A percentile compares a stretch with the other conserved stretches of the same genome.
These are phyloP conservation scores for Aspergillus diversus DNA, from an alignment of 495 filamentous ascomycete genomes.

Conservation along the genomic window DNA sequence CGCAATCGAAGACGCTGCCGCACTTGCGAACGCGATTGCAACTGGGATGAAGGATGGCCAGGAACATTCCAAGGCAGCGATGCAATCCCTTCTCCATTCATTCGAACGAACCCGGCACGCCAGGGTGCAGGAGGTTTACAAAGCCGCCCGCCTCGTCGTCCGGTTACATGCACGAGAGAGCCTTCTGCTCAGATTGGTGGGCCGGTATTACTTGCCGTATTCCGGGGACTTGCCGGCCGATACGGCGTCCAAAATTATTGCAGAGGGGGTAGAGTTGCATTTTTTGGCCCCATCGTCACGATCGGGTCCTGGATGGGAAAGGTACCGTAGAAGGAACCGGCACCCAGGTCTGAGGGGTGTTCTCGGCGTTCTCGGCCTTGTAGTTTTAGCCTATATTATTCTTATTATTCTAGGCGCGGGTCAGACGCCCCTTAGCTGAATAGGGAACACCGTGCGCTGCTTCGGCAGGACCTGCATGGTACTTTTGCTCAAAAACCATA, in stretches of 20 bases:
- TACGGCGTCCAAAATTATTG: slow-evolving; percentile 18
- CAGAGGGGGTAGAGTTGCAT: not conserved
- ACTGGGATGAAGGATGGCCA: too few relatives aligned
- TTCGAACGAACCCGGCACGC: not conserved
- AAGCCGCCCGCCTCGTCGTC: slow-evolving; percentile 10
- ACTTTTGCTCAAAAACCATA: too few relatives aligned
- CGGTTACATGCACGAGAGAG: slow-evolving; percentile 23
- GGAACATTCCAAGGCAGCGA: not conserved
- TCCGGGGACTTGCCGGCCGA: slow-evolving; percentile 19
- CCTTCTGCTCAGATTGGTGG: slow-evolving; percentile 12
- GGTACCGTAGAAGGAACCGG: not conserved
- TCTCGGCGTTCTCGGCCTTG: not conserved
- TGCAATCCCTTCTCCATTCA: not conserved
- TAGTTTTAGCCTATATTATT: too few relatives aligned
- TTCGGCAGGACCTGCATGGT: too few relatives aligned
- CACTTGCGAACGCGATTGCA: slow-evolving; percentile 13
- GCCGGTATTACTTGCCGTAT: slow-evolving; percentile 22
- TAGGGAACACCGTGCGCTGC: too few relatives aligned
- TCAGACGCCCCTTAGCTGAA: too few relatives aligned
- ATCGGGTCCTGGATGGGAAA: slow-evolving; percentile 7
- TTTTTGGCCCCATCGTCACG: slow-evolving; percentile 14
- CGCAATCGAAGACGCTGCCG: slow-evolving; percentile 31
- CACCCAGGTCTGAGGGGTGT: not conserved
- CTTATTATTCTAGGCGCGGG: too few relatives aligned
- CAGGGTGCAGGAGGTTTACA: slow-evolving; percentile 11